Evolutionary conservation across 2,329 filamentous ascomycete species (phyloP), one percentile per base, ranked within the genome.

Genomic region (Colletotrichum costaricense): DNA sequence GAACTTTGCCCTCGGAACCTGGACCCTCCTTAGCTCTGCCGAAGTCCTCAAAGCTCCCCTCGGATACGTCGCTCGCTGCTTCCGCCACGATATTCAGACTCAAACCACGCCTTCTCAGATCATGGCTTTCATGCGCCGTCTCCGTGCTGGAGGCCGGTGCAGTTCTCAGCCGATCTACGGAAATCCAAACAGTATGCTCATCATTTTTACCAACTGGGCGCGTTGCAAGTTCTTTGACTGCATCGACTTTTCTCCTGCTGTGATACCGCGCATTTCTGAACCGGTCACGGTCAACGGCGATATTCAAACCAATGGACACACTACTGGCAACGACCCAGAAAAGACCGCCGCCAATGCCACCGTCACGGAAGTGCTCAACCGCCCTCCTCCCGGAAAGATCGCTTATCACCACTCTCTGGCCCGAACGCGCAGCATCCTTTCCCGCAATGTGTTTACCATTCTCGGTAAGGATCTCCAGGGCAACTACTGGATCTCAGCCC

Each of bases 201-300:
- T 86, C n/a, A 69, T 76, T 2, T 79, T 82, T 46, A 82, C 79
- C 9, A 87, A 86, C 73, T 85, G 83, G 82, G 77, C 80, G 5
- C 81, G 81, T 56, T 82, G 78, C 8, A 77, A 80, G 49, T 76
- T 86, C 26, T 82, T 80, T 56, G 76, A 80, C 2, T 68, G 75
- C 1, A 76, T 78, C 7, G 83, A 86, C 75, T 86, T 87, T 62
- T 78, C 78, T 4, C 70, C 78, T 2, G 81, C 80, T 1, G 76
- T 80, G 11, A 30, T 80, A 16, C 67, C 70, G n/a, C 55, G 42
- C 33, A 16, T 56, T 26, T 22, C 63, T 11, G 55, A 66, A 22
- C 60, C 54, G 6, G 12, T 42, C 60, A 11, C 28, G 0, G 33
- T 22, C 9, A 35, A 38, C 16, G 59, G 65, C 8, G 46, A 57